Percentiles rank a stretch among this genome's conserved stretches.
phyloP scores from a whole-genome alignment of 2,329 filamentous ascomycete genomes.

The Diaporthe citriasiana region DNA sequence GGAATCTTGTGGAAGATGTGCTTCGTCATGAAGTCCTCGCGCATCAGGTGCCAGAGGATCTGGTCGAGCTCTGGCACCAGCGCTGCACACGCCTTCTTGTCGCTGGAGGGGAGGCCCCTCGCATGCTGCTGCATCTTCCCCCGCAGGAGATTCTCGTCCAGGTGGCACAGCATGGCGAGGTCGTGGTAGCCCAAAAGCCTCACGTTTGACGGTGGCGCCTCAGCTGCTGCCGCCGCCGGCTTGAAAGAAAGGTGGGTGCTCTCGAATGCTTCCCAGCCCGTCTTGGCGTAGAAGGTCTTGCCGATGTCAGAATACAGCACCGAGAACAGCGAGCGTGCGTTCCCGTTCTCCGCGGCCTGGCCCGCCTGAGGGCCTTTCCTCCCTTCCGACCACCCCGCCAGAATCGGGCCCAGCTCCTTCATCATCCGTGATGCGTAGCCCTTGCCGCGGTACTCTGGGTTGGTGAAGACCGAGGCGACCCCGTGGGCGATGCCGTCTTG shows the following conservation, averaged over 20 bases:
- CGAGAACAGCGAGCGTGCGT: constrained; percentile 73
- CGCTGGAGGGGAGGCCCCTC: constrained; percentile 46
- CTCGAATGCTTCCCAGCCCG: constrained; percentile 82
- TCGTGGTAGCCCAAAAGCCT: constrained; percentile 70
- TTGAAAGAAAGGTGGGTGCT: constrained; percentile 80
- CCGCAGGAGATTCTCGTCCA: constrained; percentile 75
- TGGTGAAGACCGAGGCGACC: constrained; percentile 84
- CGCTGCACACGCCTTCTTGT: constrained; percentile 67
- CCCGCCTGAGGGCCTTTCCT: constrained; percentile 40
- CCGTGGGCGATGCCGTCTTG: constrained; percentile 77
- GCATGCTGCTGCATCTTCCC: constrained; percentile 58
- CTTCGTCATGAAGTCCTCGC: constrained; percentile 83
- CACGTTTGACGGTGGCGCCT: constrained; percentile 43
- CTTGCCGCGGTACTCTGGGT: constrained; percentile 74
- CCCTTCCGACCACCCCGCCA: constrained; percentile 52
- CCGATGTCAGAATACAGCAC: constrained; percentile 91
- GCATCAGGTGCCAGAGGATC: constrained; percentile 82
- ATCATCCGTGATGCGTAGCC: constrained; percentile 87
- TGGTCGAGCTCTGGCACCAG: constrained; percentile 76
- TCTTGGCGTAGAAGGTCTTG: constrained; percentile 81
- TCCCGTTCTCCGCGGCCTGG: constrained; percentile 46
- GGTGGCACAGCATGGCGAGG: constrained; percentile 71
- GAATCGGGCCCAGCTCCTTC: constrained; percentile 67
- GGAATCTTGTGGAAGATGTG: constrained; percentile 72
- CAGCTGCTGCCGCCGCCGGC: constrained; percentile 49